These are phyloP conservation scores for Solanum chmielewskii DNA, from an alignment of 257 asterid genomes.

Conservation along the genomic window DNA sequence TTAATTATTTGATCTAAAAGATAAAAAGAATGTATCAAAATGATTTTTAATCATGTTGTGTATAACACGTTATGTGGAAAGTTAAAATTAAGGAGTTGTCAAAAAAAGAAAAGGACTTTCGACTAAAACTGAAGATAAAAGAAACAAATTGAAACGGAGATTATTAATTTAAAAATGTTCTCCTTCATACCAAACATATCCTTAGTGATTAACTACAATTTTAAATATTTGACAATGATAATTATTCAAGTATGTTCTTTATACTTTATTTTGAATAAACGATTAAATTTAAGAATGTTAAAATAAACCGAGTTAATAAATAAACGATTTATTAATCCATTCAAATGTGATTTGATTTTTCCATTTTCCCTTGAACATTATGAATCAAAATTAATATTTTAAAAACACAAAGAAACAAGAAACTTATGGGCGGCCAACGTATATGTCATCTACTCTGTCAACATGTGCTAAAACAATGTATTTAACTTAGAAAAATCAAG, in stretches of 20 bases:
- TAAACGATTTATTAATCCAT: neutral
- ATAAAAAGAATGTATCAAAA: neutral
- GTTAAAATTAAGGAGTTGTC: neutral
- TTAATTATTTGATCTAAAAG: neutral
- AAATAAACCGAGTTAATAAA: neutral
- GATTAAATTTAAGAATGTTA: accelerated
- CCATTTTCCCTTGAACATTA: neutral
- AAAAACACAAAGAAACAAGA: neutral
- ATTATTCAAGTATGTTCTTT: neutral
- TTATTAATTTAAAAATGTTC: neutral
- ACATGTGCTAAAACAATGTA: neutral
- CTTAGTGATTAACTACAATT: neutral
- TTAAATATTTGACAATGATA: neutral
- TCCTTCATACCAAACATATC: too few relatives aligned
- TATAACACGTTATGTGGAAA: neutral
- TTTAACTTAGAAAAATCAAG: neutral
- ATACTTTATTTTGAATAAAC: neutral
- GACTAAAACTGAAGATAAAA: neutral
- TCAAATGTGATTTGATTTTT: neutral
- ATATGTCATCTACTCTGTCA: neutral
- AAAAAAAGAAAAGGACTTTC: neutral
- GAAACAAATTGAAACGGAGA: too few relatives aligned
- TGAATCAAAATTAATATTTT: neutral
- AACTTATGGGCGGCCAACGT: neutral
- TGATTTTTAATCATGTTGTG: neutral